phyloP scores from a whole-genome alignment of 2,329 filamentous ascomycete genomes.

The Plectosphaerella plurivora region DNA sequence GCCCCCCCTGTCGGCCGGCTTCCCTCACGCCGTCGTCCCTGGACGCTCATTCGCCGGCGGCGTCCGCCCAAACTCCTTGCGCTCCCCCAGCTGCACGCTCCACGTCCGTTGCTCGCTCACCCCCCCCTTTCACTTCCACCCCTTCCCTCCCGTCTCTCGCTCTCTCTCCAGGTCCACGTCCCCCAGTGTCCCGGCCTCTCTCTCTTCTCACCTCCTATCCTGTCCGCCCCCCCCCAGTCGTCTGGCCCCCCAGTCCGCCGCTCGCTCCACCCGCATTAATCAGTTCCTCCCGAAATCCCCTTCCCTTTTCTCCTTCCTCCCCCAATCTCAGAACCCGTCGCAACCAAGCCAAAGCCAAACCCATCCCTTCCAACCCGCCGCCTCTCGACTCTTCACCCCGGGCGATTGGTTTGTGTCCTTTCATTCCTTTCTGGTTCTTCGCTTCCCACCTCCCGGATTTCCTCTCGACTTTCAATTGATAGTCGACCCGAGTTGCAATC shows the following conservation, averaged over 20 bases:
- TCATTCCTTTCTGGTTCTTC: constrained; percentile 14
- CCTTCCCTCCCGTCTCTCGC: constrained; percentile 1
- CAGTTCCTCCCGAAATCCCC: constrained; percentile 12
- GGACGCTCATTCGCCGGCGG: not conserved
- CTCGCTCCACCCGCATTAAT: constrained; percentile 14
- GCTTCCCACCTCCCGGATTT: constrained; percentile 2
- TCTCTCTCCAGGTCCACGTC: not conserved
- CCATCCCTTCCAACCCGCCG: constrained; percentile 11
- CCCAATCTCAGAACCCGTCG: constrained; percentile 11
- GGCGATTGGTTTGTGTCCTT: constrained; percentile 5
- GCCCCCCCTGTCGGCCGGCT: not conserved
- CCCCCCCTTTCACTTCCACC: constrained; percentile 5
- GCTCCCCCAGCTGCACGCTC: not conserved
- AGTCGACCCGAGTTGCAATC: not conserved
- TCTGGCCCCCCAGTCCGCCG: constrained; percentile 5
- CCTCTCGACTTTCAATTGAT: constrained; percentile 5
- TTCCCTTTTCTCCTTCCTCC: constrained; percentile 12
- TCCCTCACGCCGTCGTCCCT: not conserved
- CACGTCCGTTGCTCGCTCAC: not conserved
- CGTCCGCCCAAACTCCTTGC: not conserved
- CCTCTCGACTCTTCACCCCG: constrained; percentile 6
- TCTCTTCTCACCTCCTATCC: constrained; percentile 9
- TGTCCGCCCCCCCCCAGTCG: constrained; percentile 6
- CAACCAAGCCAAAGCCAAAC: constrained; percentile 6
- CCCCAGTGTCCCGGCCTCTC: constrained; percentile 7